Conservation (phyloP, 345 rosid species). For the Salix caprea region DNA sequence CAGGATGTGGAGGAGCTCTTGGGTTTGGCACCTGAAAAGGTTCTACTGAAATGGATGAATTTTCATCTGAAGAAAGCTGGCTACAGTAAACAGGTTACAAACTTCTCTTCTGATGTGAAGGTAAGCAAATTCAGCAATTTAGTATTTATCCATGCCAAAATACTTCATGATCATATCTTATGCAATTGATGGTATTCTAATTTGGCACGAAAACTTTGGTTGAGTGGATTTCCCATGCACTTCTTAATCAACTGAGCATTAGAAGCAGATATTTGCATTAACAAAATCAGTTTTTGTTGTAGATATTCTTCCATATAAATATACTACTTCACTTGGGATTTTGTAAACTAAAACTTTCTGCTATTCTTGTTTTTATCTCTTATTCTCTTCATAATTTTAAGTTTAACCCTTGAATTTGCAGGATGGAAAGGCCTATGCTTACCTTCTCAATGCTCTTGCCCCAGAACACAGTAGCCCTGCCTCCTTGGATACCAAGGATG, state of each 20-base stretch:
- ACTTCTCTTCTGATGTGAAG: slow-evolving; percentile 94
- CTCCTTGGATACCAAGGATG: slow-evolving; percentile 54
- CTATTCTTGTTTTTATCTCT: neutral
- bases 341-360: neutral
- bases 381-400: neutral
- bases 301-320: neutral
- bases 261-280: neutral
- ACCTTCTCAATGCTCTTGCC: slow-evolving; percentile 89
- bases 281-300: neutral
- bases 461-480: slow-evolving; percentile 63
- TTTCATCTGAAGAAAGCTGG: slow-evolving; percentile 94
- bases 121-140: slow-evolving; percentile 35
- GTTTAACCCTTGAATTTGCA: slow-evolving; percentile 32
- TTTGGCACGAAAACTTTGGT: slow-evolving; percentile 2
- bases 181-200: neutral
- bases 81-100: slow-evolving; percentile 79
- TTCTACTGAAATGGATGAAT: slow-evolving; percentile 96
- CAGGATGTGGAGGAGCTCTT: slow-evolving; percentile 97
- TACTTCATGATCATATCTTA: slow-evolving; percentile 4
- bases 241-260: neutral
- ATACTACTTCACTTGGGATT: too few relatives aligned
- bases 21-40: slow-evolving; percentile 91
- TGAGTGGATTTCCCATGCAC: neutral
- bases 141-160: slow-evolving; percentile 5
- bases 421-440: slow-evolving; percentile 98